A percentile compares a stretch with the other conserved stretches of the same genome.
Evolutionary conservation across 805 yeast species (phyloP).

Genomic region (Maudiozyma saulgeensis): DNA sequence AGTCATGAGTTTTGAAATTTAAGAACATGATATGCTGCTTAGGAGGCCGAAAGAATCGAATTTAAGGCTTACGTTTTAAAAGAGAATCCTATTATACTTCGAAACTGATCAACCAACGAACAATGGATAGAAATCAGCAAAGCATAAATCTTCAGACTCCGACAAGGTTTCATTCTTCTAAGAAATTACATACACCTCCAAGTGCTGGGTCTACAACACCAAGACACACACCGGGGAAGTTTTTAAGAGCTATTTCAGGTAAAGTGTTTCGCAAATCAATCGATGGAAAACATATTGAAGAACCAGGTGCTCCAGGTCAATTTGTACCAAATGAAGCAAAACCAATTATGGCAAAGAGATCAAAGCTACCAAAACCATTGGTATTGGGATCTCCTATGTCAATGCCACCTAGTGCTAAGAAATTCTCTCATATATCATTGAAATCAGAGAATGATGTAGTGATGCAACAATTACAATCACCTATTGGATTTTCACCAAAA

Average conservation of each 20-base stretch:
- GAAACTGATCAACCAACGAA: neutral
- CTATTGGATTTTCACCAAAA: neutral
- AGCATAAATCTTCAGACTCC: constrained; percentile 11
- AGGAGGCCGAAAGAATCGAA: too few relatives aligned
- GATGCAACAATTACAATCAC: neutral
- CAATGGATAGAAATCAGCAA: neutral
- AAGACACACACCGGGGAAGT: constrained; percentile 13
- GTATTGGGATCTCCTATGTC: constrained; percentile 14
- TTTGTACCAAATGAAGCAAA: constrained; percentile 6
- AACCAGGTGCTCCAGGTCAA: constrained; percentile 2
- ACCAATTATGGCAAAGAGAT: constrained; percentile 9
- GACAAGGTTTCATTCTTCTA: constrained; percentile 6
- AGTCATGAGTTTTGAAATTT: too few relatives aligned
- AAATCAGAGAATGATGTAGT: neutral
- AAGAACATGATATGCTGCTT: too few relatives aligned
- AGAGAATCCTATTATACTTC: neutral
- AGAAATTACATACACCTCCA: constrained; percentile 29
- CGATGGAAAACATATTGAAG: constrained; percentile 6
- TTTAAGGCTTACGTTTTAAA: too few relatives aligned
- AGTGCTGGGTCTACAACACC: constrained; percentile 16
- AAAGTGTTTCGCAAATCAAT: constrained; percentile 18
- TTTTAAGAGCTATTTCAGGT: constrained; percentile 21
- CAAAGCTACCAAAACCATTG: constrained; percentile 17
- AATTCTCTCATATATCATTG: neutral
- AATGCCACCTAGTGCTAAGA: constrained; percentile 20